Evolutionary conservation across 768 basidiomycete genomes (phyloP), one percentile per base, ranked within the genome.

Genomic region (Lactarius hatsudake): DNA sequence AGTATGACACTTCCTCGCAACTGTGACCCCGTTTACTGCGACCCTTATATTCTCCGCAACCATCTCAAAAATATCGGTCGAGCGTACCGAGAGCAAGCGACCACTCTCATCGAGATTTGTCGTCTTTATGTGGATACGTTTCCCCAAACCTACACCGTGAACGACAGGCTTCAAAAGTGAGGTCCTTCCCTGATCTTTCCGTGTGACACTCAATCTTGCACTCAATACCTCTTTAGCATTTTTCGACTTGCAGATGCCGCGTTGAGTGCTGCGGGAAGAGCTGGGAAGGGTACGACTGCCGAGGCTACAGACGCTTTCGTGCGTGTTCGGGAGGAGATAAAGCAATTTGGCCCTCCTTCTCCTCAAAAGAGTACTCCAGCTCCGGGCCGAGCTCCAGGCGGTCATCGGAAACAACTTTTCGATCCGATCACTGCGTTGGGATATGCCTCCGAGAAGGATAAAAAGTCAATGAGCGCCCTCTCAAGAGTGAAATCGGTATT

Each of bases 181-280:
- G 18, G 10, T 26, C 23, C 54, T 56, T 30, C 3, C 20, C 1
- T 32, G 20, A 56, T 2, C 18, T n/a, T 32, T 34, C 18, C 20
- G 7, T 9, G 18, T 4, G 2, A 1, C n/a, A n/a, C n/a, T n/a
- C n/a, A n/a, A n/a, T n/a, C n/a, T n/a, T n/a, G n/a, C 1, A 40
- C 28, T 5, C 20, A 28, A 40, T 10, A 18, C 7, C 9, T 9
- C 15, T n/a, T 40, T 53, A 62, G 61, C 4, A 7, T 54, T 18
- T 62, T 62, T 18, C n/a, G 23, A 40, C 61, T 38, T n/a, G 61
- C 53, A 28, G 53, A 62, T 26, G 23, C 23, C 2, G 61, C 61
- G 32, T 62, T 62, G 53, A 23, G 26, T 18, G 48, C 32, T 17
- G 61, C 53, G 3, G 28, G 18, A 32, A 55, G 38, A 7, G 34